Evolutionary conservation across 176 grass and related monocot species (phyloP), one percentile per base, ranked within the genome.

Genomic region (Carex kokanica): DNA sequence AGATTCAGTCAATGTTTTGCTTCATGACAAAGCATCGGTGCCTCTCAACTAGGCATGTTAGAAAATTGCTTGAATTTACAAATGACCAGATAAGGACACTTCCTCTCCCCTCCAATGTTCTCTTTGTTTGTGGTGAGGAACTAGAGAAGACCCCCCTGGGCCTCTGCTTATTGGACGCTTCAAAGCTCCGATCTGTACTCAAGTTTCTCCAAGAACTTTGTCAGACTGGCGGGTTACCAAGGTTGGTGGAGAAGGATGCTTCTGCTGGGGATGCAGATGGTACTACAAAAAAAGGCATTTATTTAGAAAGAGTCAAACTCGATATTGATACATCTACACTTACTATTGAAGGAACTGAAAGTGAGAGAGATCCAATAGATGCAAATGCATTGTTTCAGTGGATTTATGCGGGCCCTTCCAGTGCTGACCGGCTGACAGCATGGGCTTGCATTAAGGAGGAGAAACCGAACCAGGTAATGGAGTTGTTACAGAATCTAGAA

Each of bases 131-230:
- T 61, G 87, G 87, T 78, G 89, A 90, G 63, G 86, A 81, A 1
- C 60, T 99, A 70, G 89, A 95, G 16, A 85, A 90, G 18, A 93
- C 93, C 0, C 96, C 91, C 21, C 83, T 90, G 70, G 88, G 93
- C 91, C 92, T 99, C 81, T 89, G 91, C 81, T 90, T 95, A 64
- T 86, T 99, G 80, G 93, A 92, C 32, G 84, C 83, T 85, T 69
- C 78, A 41, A 89, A 92, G 64, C 78, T 99, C 82, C 80, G 8
- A 60, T 90, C 90, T 81, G 74, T 99, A 29, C 60, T 86, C 38
- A 95, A 92, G 49, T 95, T 92, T 79, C 87, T 99, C 80, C 89
- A 93, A 83, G 96, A 99, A 45, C 86, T 99, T 40, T 85, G 18
- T 43, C 91, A 95, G 65, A 87, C 86, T 15, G 85, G 88, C 85